Conservation (phyloP, 2,329 filamentous ascomycete genomes). For the Hypomyces rosellus region DNA sequence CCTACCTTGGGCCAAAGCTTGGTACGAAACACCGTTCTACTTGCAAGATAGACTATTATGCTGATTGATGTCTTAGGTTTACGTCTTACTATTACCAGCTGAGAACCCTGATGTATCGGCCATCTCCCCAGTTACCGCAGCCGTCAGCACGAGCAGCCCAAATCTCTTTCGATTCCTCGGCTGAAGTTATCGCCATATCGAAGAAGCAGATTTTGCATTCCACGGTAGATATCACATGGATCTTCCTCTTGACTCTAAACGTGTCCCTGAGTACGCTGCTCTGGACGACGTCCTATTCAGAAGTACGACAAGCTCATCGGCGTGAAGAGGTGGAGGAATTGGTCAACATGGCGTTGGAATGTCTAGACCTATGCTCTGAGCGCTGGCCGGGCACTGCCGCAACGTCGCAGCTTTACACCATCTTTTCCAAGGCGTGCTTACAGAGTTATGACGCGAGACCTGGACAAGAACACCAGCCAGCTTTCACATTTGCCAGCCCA, state of each 20-base stretch:
- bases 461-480: conserved; percentile 17
- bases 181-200: conserved; percentile 75
- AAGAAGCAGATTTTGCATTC: conserved; percentile 70
- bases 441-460: conserved; percentile 69
- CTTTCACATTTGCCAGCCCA: conserved; percentile 30
- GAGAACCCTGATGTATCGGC: conserved; percentile 80
- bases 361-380: conserved; percentile 72
- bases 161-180: conserved; percentile 76
- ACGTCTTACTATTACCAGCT: conserved; percentile 73
- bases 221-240: conserved; percentile 84
- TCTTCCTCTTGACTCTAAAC: conserved; percentile 83
- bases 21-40: conserved; percentile 48
- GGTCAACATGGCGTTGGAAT: conserved; percentile 67
- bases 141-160: conserved; percentile 73
- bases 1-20: conserved; percentile 66
- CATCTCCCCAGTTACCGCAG: conserved; percentile 84
- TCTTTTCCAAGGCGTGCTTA: conserved; percentile 77
- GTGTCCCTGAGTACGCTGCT: conserved; percentile 88
- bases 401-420: conserved; percentile 79
- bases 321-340: conserved; percentile 71
- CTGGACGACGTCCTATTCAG: conserved; percentile 84
- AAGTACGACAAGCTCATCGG: conserved; percentile 66
- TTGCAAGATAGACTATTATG: neutral
- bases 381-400: conserved; percentile 88
- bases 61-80: conserved; percentile 41